phyloP scores from a whole-genome alignment of 2,329 filamentous ascomycete species.

The Periconia sp. region DNA sequence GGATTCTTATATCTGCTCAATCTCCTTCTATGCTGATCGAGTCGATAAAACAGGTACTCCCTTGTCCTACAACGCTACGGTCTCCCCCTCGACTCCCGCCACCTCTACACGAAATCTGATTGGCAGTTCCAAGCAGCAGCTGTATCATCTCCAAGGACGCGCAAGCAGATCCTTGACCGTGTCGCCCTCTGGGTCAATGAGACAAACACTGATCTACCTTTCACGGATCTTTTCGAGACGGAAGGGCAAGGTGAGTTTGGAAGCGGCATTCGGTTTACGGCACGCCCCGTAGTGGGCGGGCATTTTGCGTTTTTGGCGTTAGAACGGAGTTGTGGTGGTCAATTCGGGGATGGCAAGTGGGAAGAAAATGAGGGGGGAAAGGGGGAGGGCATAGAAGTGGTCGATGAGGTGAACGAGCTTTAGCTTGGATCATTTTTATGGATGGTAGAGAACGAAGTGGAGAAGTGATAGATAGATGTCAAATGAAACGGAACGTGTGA shows the following conservation, averaged over 20 bases:
- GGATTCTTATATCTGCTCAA: no score
- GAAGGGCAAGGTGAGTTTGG: conserved; percentile 76
- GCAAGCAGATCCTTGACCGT: conserved; percentile 70
- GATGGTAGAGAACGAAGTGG: no score
- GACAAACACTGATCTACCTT: conserved; percentile 71
- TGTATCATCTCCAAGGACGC: conserved; percentile 68
- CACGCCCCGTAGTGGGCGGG: conserved; percentile 79
- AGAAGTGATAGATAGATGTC: no score
- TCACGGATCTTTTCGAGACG: conserved; percentile 82
- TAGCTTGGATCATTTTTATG: no score
- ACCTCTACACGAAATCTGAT: conserved; percentile 85
- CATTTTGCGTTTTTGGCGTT: conserved; percentile 86
- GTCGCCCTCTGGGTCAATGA: conserved; percentile 84
- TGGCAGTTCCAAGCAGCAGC: conserved; percentile 91
- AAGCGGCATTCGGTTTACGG: conserved; percentile 71
- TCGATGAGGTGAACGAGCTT: background rate
- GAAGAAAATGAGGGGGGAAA: conserved; percentile 6
- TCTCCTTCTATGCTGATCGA: background rate
- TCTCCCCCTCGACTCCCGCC: conserved; percentile 77
- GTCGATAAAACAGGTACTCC: conserved; percentile 53
- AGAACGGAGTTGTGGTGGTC: conserved; percentile 73
- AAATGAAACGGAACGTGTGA: no score
- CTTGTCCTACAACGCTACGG: conserved; percentile 80
- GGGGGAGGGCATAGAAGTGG: background rate
- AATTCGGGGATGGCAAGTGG: conserved; percentile 1